These are phyloP conservation scores for Epichloe bromicola DNA, from an alignment of 2,329 filamentous ascomycete species.

Conservation along the genomic window DNA sequence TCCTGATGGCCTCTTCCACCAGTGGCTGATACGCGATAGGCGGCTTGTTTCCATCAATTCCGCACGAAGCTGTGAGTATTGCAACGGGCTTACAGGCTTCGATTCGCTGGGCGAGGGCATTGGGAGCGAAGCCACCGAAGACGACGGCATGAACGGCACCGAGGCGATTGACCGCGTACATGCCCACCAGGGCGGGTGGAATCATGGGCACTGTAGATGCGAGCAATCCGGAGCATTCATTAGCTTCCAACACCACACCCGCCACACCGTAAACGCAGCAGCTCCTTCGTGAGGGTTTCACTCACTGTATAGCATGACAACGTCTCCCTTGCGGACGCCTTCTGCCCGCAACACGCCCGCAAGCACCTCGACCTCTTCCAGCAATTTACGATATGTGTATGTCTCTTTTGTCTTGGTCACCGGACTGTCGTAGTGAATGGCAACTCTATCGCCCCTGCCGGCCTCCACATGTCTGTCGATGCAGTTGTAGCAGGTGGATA, in stretches of 20 bases:
- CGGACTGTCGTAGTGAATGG: conserved; percentile 80
- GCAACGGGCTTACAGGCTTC: conserved; percentile 64
- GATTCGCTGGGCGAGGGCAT: conserved; percentile 75
- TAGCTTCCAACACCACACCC: conserved; percentile 3
- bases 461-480: conserved; percentile 76
- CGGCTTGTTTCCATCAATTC: conserved; percentile 75
- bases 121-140: conserved; percentile 80
- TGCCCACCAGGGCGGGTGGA: conserved; percentile 73
- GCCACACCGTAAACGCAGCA: neutral
- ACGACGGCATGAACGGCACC: conserved; percentile 87
- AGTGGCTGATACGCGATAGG: conserved; percentile 66
- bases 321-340: conserved; percentile 70
- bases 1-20: conserved; percentile 57
- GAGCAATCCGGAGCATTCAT: neutral
- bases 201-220: conserved; percentile 73
- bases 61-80: conserved; percentile 81
- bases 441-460: conserved; percentile 59
- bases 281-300: neutral
- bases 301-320: conserved; percentile 80
- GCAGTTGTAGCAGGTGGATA: conserved; percentile 87
- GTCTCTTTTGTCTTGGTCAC: conserved; percentile 61
- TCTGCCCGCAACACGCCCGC: conserved; percentile 73
- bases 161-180: conserved; percentile 67
- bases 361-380: conserved; percentile 68
- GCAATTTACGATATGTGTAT: conserved; percentile 62